phyloP scores from a whole-genome alignment of 2,329 filamentous ascomycete species.

The Curvularia sp. region DNA sequence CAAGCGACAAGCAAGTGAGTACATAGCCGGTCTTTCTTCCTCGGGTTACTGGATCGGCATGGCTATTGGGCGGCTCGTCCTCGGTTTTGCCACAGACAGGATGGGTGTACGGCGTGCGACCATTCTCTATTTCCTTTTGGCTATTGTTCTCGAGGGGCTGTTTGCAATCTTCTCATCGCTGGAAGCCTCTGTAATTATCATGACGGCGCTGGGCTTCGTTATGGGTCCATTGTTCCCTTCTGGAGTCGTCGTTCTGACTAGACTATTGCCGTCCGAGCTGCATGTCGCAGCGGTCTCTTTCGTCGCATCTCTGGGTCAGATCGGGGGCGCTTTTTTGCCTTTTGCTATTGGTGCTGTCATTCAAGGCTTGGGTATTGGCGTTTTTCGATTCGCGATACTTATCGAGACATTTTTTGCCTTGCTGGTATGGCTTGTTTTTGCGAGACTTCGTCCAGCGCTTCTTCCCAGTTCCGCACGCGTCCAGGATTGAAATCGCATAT shows the following conservation, averaged over 20 bases:
- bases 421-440: slow-evolving; percentile 33
- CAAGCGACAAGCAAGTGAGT: slow-evolving; percentile 47
- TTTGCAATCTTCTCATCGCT: slow-evolving; percentile 31
- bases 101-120: slow-evolving; percentile 39
- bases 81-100: slow-evolving; percentile 39
- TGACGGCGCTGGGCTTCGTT: slow-evolving; percentile 49
- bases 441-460: slow-evolving; percentile 12
- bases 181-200: slow-evolving; percentile 38
- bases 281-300: slow-evolving; percentile 56
- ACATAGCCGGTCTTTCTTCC: slow-evolving; percentile 51
- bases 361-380: slow-evolving; percentile 48
- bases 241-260: slow-evolving; percentile 50
- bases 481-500: not conserved
- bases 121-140: slow-evolving; percentile 31
- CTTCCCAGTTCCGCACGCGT: not conserved
- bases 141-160: slow-evolving; percentile 27
- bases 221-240: slow-evolving; percentile 55
- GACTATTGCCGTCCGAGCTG: slow-evolving; percentile 49
- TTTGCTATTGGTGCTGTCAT: slow-evolving; percentile 54
- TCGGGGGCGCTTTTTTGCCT: slow-evolving; percentile 54
- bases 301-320: slow-evolving; percentile 54
- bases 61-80: slow-evolving; percentile 48
- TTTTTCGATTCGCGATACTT: slow-evolving; percentile 47
- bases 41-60: slow-evolving; percentile 57
- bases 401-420: slow-evolving; percentile 32